Evolutionary conservation across 176 grass and related monocot species (phyloP).

Genomic region (Carex cristatella): DNA sequence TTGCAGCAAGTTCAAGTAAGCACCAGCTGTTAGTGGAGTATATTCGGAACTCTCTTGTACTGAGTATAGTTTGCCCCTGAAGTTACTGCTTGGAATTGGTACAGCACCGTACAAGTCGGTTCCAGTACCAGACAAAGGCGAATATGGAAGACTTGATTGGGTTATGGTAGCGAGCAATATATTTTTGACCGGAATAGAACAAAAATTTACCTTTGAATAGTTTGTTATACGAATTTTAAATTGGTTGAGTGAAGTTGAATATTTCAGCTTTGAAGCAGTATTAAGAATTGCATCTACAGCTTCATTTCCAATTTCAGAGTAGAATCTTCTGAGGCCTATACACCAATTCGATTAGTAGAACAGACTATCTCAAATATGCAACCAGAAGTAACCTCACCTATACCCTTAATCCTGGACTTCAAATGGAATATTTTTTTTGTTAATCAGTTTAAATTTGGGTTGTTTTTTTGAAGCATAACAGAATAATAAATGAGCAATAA

Average conservation of each 20-base stretch:
- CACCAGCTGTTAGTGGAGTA: not conserved
- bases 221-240: slow-evolving; percentile 3
- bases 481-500: not conserved
- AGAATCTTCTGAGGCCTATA: slow-evolving; percentile 11
- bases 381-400: not conserved
- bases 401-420: not conserved
- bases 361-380: not conserved
- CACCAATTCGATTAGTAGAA: slow-evolving; percentile 3
- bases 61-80: not conserved
- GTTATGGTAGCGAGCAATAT: not conserved
- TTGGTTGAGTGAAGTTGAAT: not conserved
- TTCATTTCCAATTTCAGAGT: slow-evolving; percentile 9
- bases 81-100: not conserved
- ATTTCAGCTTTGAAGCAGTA: not conserved
- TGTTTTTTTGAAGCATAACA: not conserved
- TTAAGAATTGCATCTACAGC: slow-evolving; percentile 8
- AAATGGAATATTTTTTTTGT: not conserved
- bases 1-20: not conserved
- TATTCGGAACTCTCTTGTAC: not conserved
- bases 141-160: not conserved
- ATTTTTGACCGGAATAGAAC: not conserved
- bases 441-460: not conserved
- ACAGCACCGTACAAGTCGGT: not conserved
- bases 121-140: not conserved
- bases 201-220: slow-evolving; percentile 4